Evolutionary conservation across 352 stramenopile genomes (phyloP).

Genomic region (Globisporangium abappressorium): DNA sequence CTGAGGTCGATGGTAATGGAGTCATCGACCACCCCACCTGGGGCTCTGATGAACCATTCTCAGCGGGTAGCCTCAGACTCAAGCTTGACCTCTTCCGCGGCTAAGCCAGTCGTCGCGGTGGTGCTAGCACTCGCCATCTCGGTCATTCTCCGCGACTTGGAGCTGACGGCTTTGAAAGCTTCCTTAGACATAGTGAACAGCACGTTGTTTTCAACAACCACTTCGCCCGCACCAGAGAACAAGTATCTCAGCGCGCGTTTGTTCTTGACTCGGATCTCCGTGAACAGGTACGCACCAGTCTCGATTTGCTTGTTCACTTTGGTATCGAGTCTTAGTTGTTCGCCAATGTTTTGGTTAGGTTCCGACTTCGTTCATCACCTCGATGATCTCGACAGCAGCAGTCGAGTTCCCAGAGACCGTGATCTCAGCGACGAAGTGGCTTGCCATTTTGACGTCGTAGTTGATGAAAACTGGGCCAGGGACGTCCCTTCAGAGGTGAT

Average conservation of each 20-base stretch:
- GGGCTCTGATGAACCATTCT: background rate
- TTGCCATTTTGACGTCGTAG: too few relatives aligned
- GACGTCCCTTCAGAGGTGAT: too few relatives aligned
- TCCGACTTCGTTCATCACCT: background rate
- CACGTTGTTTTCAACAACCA: background rate
- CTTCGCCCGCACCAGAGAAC: background rate
- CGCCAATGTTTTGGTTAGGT: background rate
- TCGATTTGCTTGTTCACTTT: background rate
- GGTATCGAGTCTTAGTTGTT: background rate
- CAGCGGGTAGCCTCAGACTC: background rate
- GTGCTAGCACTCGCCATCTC: background rate
- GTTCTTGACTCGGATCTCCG: background rate
- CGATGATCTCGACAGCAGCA: background rate
- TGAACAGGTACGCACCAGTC: background rate
- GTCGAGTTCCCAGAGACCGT: too few relatives aligned
- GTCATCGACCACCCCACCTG: background rate
- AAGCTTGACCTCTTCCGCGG: background rate
- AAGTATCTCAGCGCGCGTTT: background rate
- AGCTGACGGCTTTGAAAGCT: background rate
- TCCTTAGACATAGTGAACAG: background rate
- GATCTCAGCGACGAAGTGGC: too few relatives aligned
- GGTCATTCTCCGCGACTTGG: background rate
- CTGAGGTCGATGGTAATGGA: background rate
- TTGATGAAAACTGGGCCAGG: too few relatives aligned
- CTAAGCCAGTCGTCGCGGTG: background rate